A percentile compares a stretch with the other conserved stretches of the same genome.
Evolutionary conservation across 2,329 filamentous ascomycete genomes (phyloP).

Genomic region (Penicillium thymicola): DNA sequence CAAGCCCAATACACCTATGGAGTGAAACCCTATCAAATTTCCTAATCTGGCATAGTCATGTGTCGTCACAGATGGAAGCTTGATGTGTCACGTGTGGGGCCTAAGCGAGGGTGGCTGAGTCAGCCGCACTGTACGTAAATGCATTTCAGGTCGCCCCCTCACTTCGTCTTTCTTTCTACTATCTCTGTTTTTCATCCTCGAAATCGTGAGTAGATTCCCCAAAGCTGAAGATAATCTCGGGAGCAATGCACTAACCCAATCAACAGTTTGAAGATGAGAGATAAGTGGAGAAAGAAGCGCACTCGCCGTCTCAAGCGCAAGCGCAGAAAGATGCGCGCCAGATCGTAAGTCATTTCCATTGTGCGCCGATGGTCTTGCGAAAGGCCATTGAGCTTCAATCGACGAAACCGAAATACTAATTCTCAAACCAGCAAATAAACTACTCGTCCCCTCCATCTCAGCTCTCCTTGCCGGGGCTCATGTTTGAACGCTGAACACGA

Average conservation of each 20-base stretch:
- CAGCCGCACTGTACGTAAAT: conserved; percentile 43
- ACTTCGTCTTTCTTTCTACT: conserved; percentile 40
- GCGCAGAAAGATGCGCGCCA: conserved; percentile 99
- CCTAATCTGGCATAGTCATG: conserved; percentile 6
- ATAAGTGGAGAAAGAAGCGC: conserved; percentile 99
- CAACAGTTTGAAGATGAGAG: conserved; percentile 64
- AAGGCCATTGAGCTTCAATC: not conserved
- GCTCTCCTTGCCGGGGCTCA: conserved; percentile 37
- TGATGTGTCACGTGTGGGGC: conserved; percentile 2
- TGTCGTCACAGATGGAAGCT: conserved; percentile 8
- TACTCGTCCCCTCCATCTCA: conserved; percentile 57
- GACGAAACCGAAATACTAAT: conserved; percentile 31
- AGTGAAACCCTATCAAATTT: conserved; percentile 9
- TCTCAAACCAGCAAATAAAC: conserved; percentile 61
- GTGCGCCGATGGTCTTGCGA: not conserved
- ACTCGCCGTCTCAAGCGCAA: conserved; percentile 98
- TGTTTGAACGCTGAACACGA: conserved; percentile 42
- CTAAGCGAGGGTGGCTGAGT: conserved; percentile 32
- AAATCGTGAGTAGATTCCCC: conserved; percentile 38
- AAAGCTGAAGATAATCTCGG: not conserved
- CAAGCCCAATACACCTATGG: not conserved
- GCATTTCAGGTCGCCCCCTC: conserved; percentile 30
- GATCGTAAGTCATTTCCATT: conserved; percentile 67
- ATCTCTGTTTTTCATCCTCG: conserved; percentile 43
- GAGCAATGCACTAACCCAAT: conserved; percentile 17